Percentiles rank a stretch among this genome's conserved stretches.
Evolutionary conservation across 2,329 filamentous ascomycete species (phyloP).

Genomic region (Hortaea sp.): DNA sequence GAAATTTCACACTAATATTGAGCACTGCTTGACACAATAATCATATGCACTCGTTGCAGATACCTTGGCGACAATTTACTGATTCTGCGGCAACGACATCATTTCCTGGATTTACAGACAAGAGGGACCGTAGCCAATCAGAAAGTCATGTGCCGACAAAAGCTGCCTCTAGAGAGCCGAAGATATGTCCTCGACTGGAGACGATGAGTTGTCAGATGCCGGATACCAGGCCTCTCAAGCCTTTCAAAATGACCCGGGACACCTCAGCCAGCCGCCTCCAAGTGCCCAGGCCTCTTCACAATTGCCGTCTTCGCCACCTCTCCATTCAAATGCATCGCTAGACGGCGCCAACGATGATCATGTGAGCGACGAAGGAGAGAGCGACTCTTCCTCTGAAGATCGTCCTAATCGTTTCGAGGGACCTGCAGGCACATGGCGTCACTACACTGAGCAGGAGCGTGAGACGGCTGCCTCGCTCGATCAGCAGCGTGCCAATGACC

Average conservation of each 20-base stretch:
- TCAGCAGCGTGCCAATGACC: slow-evolving; percentile 52
- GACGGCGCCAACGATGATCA: background rate
- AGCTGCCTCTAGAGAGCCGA: background rate
- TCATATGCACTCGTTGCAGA: no score
- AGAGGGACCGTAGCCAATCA: no score
- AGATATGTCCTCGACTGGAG: slow-evolving; percentile 11
- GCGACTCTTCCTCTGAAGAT: slow-evolving; percentile 8
- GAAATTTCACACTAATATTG: no score
- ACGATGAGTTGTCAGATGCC: slow-evolving; percentile 3
- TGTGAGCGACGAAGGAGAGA: background rate
- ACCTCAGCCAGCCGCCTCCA: background rate
- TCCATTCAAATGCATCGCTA: background rate
- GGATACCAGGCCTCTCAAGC: background rate
- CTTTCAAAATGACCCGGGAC: background rate
- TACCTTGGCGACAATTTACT: no score
- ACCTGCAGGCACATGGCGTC: slow-evolving; percentile 54
- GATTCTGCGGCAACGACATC: no score
- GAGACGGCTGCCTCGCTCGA: slow-evolving; percentile 54
- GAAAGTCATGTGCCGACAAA: no score
- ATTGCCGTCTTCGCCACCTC: background rate
- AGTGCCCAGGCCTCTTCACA: background rate
- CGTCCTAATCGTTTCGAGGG: slow-evolving; percentile 62
- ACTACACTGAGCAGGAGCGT: slow-evolving; percentile 52
- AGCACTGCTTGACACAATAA: no score
- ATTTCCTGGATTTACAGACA: no score